Percentiles rank a stretch among this genome's conserved stretches.
Conservation (phyloP, 2,329 filamentous ascomycete genomes). For the Fusarium pseudocircinatum region DNA sequence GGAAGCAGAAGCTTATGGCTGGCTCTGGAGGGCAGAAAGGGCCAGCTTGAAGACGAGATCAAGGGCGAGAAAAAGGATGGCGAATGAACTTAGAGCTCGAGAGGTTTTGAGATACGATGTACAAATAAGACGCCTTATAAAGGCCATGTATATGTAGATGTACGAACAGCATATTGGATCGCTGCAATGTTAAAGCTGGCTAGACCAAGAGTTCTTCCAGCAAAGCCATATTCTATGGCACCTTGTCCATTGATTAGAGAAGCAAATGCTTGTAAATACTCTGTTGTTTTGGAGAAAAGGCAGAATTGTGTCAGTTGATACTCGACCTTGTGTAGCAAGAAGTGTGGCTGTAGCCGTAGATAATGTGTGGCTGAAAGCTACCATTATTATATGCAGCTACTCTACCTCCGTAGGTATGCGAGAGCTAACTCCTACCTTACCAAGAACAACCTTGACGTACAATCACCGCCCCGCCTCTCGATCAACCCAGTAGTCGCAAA, state of each 20-base stretch:
- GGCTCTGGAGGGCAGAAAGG: conserved; percentile 83
- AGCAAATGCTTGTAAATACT: not conserved
- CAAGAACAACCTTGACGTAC: conserved; percentile 12
- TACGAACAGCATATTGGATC: conserved; percentile 36
- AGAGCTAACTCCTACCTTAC: conserved; percentile 7
- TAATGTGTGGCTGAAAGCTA: conserved; percentile 25
- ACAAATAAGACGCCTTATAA: conserved; percentile 20
- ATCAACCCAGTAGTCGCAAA: not conserved
- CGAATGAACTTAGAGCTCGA: conserved; percentile 5
- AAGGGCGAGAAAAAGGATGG: conserved; percentile 33
- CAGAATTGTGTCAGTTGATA: not conserved
- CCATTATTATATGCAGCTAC: not conserved
- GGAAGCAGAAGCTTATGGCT: conserved; percentile 85
- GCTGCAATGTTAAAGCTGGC: not conserved
- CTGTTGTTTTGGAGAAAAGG: not conserved
- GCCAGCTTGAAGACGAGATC: conserved; percentile 75
- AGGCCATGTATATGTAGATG: conserved; percentile 41
- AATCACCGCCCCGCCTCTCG: conserved; percentile 26
- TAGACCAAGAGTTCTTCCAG: not conserved
- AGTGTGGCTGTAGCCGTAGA: conserved; percentile 14
- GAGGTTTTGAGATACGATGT: conserved; percentile 9
- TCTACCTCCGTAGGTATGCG: not conserved
- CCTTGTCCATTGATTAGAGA: not conserved
- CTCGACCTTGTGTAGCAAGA: not conserved
- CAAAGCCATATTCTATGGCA: not conserved